Evolutionary conservation across 345 rosid genomes (phyloP), one percentile per base, ranked within the genome.

Genomic region (Ceriops tagal): DNA sequence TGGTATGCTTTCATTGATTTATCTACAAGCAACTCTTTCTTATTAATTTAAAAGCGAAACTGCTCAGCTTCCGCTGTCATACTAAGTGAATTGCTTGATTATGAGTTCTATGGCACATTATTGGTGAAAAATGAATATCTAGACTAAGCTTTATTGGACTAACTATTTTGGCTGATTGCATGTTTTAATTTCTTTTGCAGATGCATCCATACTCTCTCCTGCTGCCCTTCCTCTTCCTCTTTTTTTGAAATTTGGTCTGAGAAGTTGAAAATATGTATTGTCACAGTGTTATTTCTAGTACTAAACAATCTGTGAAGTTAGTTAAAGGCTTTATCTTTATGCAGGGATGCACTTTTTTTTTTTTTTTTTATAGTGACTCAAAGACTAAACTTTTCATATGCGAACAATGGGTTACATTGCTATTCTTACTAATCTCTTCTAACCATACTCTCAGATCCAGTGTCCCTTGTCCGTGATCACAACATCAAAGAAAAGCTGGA

Each of bases 381-480:
- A 43, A 11, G 18, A 43, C 49, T 43, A 15, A 43, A 43, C 18
- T 43, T 43, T 13, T 43, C 49, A 13, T 15, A 3, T 43, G 3
- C 5, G 5, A 43, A 0, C 3, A 43, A 13, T 43, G 49, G 4
- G 18, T 43, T 43, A 13, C 49, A 43, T 13, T 13, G 19, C 5
- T 18, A 43, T 43, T 43, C 19, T 43, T 43, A 13, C 19, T 43
- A 43, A 43, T 43, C 18, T 43, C 19, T 43, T 16, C 19, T 18
- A 43, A 43, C 67, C 43, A 39, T 70, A n/a, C 51, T 62, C 28
- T 32, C 75, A 89, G 97, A 91, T 78, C 93, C 93, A 67, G 83
- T 93, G 32, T 93, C 97, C 3, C 88, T 93, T 53, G 91, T 88
- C 78, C 85, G 92, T 52, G 98, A 91, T 75, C 97, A 89, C 77